phyloP scores from a whole-genome alignment of 331 rosid genomes.

The Phaseolus coccineus region DNA sequence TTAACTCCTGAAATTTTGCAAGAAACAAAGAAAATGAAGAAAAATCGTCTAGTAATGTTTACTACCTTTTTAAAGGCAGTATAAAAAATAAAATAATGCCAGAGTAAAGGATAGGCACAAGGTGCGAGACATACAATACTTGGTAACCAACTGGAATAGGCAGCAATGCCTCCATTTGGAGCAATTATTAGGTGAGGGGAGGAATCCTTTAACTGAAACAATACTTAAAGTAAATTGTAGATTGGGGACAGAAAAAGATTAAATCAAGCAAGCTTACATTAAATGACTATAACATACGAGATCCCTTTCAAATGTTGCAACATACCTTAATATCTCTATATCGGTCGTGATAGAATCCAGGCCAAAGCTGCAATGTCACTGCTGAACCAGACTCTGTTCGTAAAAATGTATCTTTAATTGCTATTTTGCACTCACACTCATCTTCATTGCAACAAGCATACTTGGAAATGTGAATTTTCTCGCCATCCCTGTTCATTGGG shows the following conservation, averaged over 20 bases:
- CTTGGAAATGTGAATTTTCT: constrained; percentile 59
- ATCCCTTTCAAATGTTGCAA: constrained; percentile 24
- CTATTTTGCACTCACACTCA: constrained; percentile 72
- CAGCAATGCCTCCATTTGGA: constrained; percentile 92
- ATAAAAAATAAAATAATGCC: constrained; percentile 18
- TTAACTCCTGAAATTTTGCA: constrained; percentile 61
- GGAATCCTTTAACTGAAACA: constrained; percentile 55
- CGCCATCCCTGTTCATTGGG: constrained; percentile 75
- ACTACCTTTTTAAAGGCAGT: not conserved
- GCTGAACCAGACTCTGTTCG: constrained; percentile 45
- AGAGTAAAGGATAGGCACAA: constrained; percentile 29
- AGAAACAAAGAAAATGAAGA: constrained; percentile 30
- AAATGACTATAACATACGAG: constrained; percentile 9
- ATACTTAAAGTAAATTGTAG: constrained; percentile 16
- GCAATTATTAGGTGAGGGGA: constrained; percentile 79
- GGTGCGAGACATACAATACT: constrained; percentile 64
- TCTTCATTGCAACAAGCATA: constrained; percentile 62
- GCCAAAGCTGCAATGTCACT: constrained; percentile 69
- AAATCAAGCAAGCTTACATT: constrained; percentile 27
- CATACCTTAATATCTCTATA: constrained; percentile 72
- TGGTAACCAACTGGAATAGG: constrained; percentile 90
- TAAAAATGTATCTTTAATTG: constrained; percentile 44
- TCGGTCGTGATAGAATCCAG: constrained; percentile 84
- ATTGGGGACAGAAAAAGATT: constrained; percentile 16
- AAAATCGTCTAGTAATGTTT: not conserved